Evolutionary conservation across 805 yeast genomes (phyloP), one percentile per base, ranked within the genome.

Genomic region (Candida maris): DNA sequence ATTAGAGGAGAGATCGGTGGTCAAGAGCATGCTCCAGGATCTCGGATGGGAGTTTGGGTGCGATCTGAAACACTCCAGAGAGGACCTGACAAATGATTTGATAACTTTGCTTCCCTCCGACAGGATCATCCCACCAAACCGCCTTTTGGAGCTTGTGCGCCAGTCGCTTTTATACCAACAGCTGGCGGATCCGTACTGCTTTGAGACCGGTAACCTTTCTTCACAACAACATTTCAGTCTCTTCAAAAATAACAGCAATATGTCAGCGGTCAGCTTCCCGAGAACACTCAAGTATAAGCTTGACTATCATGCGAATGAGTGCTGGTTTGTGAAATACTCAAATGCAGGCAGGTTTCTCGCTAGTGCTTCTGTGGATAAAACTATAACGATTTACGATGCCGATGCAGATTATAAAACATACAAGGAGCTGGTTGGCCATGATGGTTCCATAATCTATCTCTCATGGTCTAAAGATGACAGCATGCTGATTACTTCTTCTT

Each of bases 241-340:
- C 31, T 49, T 35, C 34, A 45, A 42, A 24, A 51, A 49, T 17
- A 28, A 31, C 9, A 36, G 28, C 23, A 44, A 30, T 46, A 52
- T 28, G 61, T 56, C 28, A 49, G 28, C 32, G 17, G 34, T 31
- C 13, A 25, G 28, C 7, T 38, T 56, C 41, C 86, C 87, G 1
- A 67, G 67, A 15, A 62, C 62, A 3, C 57, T 73, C 3, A 52
- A 73, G 9, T 67, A 68, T 38, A 67, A 71, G 0, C 59, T 84
- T 5, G 45, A 60, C 1, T 65, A 68, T 29, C 93, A 85, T 51
- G 57, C 63, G 1, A 77, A 81, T 52, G 95, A 89, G 56, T 91
- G 86, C 9, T 89, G 97, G 97, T 82, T 70, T 53, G 69, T 83
- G 10, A 74, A 75, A 39, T 88, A 85, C 53, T 81, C 93, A 5